phyloP scores from a whole-genome alignment of 768 basidiomycete species.

The Glaciozyma martinii region DNA sequence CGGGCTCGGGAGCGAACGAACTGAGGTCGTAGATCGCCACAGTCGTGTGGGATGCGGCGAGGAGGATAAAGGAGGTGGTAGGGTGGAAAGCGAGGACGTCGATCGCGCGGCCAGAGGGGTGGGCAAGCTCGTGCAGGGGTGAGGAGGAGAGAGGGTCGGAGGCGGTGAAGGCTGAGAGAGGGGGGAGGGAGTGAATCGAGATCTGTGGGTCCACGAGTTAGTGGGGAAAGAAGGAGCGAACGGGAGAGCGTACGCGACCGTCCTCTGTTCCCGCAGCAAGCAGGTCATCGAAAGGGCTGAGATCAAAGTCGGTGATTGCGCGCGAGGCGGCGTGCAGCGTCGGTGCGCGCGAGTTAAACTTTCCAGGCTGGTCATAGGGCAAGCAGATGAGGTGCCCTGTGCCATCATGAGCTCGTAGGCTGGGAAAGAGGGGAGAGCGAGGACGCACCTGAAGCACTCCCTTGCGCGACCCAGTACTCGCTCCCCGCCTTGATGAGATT shows the following conservation, averaged over 20 bases:
- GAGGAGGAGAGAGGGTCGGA: background rate
- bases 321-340: slow-evolving; percentile 1
- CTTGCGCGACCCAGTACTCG: slow-evolving; percentile 23
- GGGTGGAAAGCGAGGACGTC: slow-evolving; percentile 29
- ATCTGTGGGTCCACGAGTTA: background rate
- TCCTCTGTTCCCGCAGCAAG: slow-evolving; percentile 14
- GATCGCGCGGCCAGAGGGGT: slow-evolving; percentile 10
- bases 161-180: background rate
- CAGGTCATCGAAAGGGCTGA: slow-evolving; percentile 17
- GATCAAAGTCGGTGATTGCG: slow-evolving; percentile 14
- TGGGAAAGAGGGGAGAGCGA: too few species aligned
- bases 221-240: fast-evolving
- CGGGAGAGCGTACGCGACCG: background rate
- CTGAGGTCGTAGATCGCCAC: slow-evolving; percentile 15
- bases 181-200: slow-evolving; percentile 9
- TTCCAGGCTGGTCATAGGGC: slow-evolving; percentile 13
- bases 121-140: background rate
- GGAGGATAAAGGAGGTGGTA: slow-evolving; percentile 10
- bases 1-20: background rate
- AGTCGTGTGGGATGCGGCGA: background rate
- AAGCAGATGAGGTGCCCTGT: slow-evolving; percentile 21
- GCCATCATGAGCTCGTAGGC: background rate
- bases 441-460: slow-evolving; percentile 12
- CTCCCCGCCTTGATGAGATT: slow-evolving; percentile 4
- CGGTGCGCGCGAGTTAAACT: slow-evolving; percentile 4